Percentiles rank a stretch among this genome's conserved stretches.
These are phyloP conservation scores for Plenodomus tracheiphilus DNA, from an alignment of 2,329 filamentous ascomycete genomes.

Conservation along the genomic window DNA sequence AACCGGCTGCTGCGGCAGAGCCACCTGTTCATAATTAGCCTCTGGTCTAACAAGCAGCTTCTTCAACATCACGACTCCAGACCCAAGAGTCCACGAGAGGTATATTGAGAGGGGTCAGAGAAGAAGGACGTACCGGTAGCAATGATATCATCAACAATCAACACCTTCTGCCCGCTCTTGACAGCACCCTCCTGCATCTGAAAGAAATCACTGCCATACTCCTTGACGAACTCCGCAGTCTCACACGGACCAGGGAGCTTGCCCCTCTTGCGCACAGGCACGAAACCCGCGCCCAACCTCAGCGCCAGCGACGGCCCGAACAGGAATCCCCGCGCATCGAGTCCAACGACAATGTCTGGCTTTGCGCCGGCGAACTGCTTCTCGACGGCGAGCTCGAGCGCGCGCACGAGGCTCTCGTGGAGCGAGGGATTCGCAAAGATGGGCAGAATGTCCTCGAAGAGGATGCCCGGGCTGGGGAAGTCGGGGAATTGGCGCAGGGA, in stretches of 20 bases:
- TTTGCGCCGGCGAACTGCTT: constrained; percentile 61
- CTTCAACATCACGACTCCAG: background rate
- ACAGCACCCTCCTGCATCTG: constrained; percentile 91
- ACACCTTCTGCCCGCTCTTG: constrained; percentile 81
- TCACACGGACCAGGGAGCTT: constrained; percentile 91
- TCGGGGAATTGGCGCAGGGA: constrained; percentile 85
- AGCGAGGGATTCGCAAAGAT: constrained; percentile 79
- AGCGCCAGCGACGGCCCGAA: constrained; percentile 90
- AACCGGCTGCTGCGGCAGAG: constrained; percentile 83
- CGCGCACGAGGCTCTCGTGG: constrained; percentile 77
- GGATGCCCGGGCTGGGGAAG: constrained; percentile 88
- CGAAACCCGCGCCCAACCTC: constrained; percentile 80
- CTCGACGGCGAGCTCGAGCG: constrained; percentile 80
- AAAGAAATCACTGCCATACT: constrained; percentile 94
- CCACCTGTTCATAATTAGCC: constrained; percentile 64
- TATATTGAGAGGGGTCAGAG: too few species aligned
- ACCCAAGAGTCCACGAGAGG: too few species aligned
- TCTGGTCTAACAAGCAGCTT: background rate
- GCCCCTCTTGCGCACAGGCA: constrained; percentile 90
- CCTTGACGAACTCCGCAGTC: constrained; percentile 87
- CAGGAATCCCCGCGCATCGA: constrained; percentile 93
- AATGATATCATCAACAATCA: constrained; percentile 97
- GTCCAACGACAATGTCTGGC: constrained; percentile 88
- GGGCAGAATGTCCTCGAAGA: constrained; percentile 98
- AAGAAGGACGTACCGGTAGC: constrained; percentile 74